phyloP scores from a whole-genome alignment of 1,284 basidiomycete species.

The Volvariella surrecta region DNA sequence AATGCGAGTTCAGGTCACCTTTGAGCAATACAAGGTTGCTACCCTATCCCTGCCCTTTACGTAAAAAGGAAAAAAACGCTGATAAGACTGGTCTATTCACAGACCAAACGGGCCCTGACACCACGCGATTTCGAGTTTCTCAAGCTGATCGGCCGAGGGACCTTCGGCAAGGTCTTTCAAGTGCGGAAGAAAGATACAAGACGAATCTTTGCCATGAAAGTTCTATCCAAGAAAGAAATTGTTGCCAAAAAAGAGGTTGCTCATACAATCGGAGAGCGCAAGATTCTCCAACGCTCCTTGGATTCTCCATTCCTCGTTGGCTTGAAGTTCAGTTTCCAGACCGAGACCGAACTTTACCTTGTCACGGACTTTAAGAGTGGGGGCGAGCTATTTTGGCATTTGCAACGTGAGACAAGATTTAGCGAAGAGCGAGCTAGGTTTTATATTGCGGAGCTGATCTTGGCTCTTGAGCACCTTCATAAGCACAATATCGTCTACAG shows the following conservation, averaged over 20 bases:
- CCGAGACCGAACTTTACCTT: constrained; percentile 91
- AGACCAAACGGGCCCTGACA: constrained; percentile 78
- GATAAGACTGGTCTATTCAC: constrained; percentile 11
- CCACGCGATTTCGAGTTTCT: constrained; percentile 98
- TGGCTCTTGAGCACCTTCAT: constrained; percentile 93
- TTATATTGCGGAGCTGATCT: constrained; percentile 90
- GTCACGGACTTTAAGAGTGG: constrained; percentile 99
- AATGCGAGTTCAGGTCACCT: constrained; percentile 91
- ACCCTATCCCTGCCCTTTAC: constrained; percentile 8
- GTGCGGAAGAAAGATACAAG: constrained; percentile 97
- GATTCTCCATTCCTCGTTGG: constrained; percentile 98
- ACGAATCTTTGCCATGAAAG: constrained; percentile 99
- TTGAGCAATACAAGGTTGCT: constrained; percentile 82
- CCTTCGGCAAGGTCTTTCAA: constrained; percentile 99
- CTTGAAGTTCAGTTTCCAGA: constrained; percentile 98
- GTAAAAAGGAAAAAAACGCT: constrained; percentile 7
- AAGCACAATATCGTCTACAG: constrained; percentile 97
- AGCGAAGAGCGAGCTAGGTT: constrained; percentile 89
- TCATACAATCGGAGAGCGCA: constrained; percentile 98
- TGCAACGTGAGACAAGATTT: constrained; percentile 93
- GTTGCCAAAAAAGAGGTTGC: constrained; percentile 99
- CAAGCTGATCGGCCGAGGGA: constrained; percentile 97
- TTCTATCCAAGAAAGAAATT: constrained; percentile 97
- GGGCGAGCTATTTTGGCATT: constrained; percentile 97
- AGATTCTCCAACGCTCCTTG: constrained; percentile 92